Conservation (phyloP, 352 stramenopile genomes). For the Globisporangium rhizosaccharum region DNA sequence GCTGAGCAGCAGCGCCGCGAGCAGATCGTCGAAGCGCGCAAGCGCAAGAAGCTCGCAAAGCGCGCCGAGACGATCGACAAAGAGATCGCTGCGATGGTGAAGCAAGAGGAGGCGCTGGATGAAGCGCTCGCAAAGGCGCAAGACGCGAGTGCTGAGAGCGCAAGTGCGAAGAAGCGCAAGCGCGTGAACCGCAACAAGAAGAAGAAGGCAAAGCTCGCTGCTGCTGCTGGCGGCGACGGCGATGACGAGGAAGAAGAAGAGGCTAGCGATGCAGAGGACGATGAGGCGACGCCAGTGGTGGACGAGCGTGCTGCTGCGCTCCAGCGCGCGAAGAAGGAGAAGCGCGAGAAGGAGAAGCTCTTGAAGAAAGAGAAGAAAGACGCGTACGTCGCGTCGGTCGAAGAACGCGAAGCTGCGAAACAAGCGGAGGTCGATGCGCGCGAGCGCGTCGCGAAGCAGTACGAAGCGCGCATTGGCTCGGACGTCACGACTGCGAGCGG, state of each 20-base stretch:
- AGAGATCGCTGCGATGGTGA: constrained; percentile 16
- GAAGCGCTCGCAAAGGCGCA: constrained; percentile 9
- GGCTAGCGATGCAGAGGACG: not conserved
- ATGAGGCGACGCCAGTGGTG: constrained; percentile 9
- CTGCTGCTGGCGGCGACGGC: constrained; percentile 13
- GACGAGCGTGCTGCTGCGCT: constrained; percentile 11
- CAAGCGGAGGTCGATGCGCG: constrained; percentile 27
- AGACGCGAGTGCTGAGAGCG: constrained; percentile 12
- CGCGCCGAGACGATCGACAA: constrained; percentile 11
- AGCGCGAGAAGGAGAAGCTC: constrained; percentile 23
- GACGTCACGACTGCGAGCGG: constrained; percentile 59
- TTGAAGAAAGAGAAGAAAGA: constrained; percentile 24
- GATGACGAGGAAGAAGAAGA: constrained; percentile 18
- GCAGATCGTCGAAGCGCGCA: constrained; percentile 17
- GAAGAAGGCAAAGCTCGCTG: constrained; percentile 8
- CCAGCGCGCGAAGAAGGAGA: constrained; percentile 14
- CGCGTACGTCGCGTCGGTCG: constrained; percentile 13
- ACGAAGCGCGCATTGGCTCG: constrained; percentile 40
- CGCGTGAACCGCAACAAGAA: constrained; percentile 20
- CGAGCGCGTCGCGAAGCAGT: constrained; percentile 41
- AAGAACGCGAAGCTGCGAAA: constrained; percentile 23
- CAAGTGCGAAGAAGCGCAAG: constrained; percentile 32
- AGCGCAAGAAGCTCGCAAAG: constrained; percentile 18
- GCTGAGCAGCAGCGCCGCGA: constrained; percentile 19
- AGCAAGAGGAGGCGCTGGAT: constrained; percentile 9